Evolutionary conservation across 371 early-diverging fungal genomes (phyloP).

Genomic region (Saksenaea oblongispora): DNA sequence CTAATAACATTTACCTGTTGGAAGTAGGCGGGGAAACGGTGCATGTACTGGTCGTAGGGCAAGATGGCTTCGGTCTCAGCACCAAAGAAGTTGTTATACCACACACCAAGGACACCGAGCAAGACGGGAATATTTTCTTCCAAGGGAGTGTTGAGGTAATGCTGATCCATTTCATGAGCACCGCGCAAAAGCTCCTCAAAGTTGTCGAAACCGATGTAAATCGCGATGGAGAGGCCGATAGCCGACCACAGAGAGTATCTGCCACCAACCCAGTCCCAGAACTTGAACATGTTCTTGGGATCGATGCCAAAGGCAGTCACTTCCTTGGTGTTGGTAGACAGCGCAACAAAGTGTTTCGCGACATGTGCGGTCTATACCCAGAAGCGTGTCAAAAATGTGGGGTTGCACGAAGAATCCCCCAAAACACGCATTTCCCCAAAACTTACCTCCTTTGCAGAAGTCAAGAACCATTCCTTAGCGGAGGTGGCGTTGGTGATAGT

Average conservation of each 20-base stretch:
- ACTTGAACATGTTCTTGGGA: constrained; percentile 95
- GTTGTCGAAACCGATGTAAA: constrained; percentile 96
- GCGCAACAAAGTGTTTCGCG: constrained; percentile 98
- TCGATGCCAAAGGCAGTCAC: constrained; percentile 94
- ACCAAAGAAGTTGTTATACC: constrained; percentile 98
- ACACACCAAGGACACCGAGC: constrained; percentile 92
- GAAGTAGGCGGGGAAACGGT: constrained; percentile 96
- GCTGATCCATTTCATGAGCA: constrained; percentile 96
- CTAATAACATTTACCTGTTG: constrained; percentile 81
- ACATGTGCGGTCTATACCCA: constrained; percentile 69
- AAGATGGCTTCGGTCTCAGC: constrained; percentile 96
- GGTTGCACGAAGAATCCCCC: background rate
- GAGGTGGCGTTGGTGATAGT: constrained; percentile 97
- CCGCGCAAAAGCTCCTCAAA: constrained; percentile 92
- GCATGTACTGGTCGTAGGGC: constrained; percentile 98
- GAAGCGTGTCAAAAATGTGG: background rate
- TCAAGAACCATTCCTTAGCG: constrained; percentile 93
- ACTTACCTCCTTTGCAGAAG: constrained; percentile 80
- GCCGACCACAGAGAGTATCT: constrained; percentile 99
- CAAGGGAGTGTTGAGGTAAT: constrained; percentile 88
- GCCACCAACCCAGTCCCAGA: constrained; percentile 99
- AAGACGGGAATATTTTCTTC: constrained; percentile 94
- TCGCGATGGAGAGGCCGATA: constrained; percentile 95
- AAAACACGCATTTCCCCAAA: background rate
- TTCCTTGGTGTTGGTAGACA: constrained; percentile 94